A percentile compares a stretch with the other conserved stretches of the same genome.
phyloP scores from a whole-genome alignment of 2,329 filamentous ascomycete genomes.

The Uncinocarpus reesii region DNA sequence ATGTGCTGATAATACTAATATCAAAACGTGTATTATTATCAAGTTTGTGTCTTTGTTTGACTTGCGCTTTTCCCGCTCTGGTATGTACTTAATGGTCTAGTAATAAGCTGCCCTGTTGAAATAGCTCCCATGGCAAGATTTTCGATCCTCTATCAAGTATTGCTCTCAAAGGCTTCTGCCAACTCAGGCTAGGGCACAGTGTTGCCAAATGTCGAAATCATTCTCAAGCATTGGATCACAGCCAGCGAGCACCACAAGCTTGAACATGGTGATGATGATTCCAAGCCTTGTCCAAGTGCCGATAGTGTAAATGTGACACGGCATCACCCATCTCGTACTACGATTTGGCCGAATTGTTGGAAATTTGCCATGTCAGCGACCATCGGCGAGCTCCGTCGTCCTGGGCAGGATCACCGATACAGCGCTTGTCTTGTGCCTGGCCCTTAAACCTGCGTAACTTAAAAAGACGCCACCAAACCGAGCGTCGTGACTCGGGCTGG shows the following conservation, averaged over 20 bases:
- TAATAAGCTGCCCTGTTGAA: neutral
- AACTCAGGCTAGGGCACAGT: no score
- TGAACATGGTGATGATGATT: no score
- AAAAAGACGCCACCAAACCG: slow-evolving; percentile 1
- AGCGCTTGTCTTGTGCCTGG: neutral
- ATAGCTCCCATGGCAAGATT: neutral
- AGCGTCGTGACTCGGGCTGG: neutral
- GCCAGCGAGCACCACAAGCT: no score
- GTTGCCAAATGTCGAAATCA: no score
- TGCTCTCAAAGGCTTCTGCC: neutral
- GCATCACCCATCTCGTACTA: no score
- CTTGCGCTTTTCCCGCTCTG: neutral
- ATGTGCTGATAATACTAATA: neutral
- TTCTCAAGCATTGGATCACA: no score
- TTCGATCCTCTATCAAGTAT: no score
- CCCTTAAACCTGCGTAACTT: no score
- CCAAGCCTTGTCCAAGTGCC: no score
- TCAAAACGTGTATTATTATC: slow-evolving; percentile 4
- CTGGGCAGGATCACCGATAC: neutral
- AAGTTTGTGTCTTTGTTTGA: neutral
- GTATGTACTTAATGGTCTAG: neutral
- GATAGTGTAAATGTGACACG: no score
- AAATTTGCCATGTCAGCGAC: neutral
- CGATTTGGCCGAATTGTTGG: no score
- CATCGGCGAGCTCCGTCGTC: neutral